Conservation (phyloP, 2,329 filamentous ascomycete species). For the Lachnellula subtilissima region DNA sequence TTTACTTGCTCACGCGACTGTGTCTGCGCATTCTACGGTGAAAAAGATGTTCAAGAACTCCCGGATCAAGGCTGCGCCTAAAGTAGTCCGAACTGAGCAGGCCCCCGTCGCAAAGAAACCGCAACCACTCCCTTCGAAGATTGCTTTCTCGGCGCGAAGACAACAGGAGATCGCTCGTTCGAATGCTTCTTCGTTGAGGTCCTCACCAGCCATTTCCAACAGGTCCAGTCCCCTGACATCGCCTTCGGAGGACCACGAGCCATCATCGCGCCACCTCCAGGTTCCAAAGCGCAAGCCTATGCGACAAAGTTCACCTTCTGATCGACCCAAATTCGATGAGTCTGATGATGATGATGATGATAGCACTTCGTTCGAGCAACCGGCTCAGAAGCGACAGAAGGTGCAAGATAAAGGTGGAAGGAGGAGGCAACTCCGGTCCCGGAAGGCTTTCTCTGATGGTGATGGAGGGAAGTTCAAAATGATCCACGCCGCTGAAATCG, state of each 20-base stretch:
- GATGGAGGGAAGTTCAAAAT: slow-evolving; percentile 32
- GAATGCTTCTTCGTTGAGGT: neutral
- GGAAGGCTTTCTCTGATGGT: slow-evolving; percentile 23
- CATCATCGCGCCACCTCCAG: slow-evolving; percentile 7
- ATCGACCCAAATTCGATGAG: slow-evolving; percentile 12
- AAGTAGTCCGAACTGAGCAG: slow-evolving; percentile 10
- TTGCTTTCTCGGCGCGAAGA: neutral
- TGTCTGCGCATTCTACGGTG: too few relatives aligned
- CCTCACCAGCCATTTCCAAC: slow-evolving; percentile 3
- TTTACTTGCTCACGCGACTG: neutral
- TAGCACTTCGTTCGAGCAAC: neutral
- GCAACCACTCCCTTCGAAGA: slow-evolving; percentile 12
- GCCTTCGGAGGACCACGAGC: slow-evolving; percentile 5
- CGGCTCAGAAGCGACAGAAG: slow-evolving; percentile 20
- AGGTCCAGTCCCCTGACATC: slow-evolving; percentile 13
- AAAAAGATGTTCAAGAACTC: slow-evolving; percentile 9
- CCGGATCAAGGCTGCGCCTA: slow-evolving; percentile 11
- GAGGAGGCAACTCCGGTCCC: slow-evolving; percentile 26
- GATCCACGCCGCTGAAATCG: slow-evolving; percentile 56
- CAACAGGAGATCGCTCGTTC: neutral
- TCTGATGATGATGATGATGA: slow-evolving; percentile 11
- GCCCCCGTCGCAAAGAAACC: slow-evolving; percentile 6
- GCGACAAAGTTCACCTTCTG: slow-evolving; percentile 17
- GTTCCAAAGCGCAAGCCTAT: slow-evolving; percentile 15
- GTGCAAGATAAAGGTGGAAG: slow-evolving; percentile 9